A percentile compares a stretch with the other conserved stretches of the same genome.
These are phyloP conservation scores for Kodamaea sagamina DNA, from an alignment of 805 yeast genomes.

Conservation along the genomic window DNA sequence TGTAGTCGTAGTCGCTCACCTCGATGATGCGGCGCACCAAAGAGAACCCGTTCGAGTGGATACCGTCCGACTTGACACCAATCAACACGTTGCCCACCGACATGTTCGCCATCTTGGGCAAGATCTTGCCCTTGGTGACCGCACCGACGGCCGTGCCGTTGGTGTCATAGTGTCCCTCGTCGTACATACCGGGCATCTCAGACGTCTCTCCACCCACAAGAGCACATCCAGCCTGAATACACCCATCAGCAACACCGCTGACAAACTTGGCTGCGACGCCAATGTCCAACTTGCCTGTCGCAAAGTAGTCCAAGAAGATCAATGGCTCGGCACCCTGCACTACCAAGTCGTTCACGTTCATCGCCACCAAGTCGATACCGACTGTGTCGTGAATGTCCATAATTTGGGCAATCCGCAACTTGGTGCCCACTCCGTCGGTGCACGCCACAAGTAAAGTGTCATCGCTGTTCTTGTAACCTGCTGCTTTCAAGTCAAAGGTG, in stretches of 20 bases:
- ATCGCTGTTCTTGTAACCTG: slow-evolving; percentile 74
- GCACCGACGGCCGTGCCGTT: slow-evolving; percentile 99
- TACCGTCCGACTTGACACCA: slow-evolving; percentile 89
- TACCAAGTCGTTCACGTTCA: slow-evolving; percentile 96
- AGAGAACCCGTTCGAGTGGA: slow-evolving; percentile 96
- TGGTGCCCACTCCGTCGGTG: slow-evolving; percentile 99
- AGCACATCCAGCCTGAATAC: slow-evolving; percentile 94
- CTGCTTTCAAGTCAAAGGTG: slow-evolving; percentile 81
- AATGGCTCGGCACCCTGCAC: slow-evolving; percentile 99
- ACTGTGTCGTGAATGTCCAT: slow-evolving; percentile 92
- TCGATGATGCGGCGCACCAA: slow-evolving; percentile 90
- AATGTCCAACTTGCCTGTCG: slow-evolving; percentile 89
- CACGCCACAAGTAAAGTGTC: slow-evolving; percentile 91
- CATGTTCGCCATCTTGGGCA: slow-evolving; percentile 75
- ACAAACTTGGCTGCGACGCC: slow-evolving; percentile 85
- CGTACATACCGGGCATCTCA: slow-evolving; percentile 99
- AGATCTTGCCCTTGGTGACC: slow-evolving; percentile 67
- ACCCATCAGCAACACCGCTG: slow-evolving; percentile 94
- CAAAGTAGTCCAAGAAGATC: slow-evolving; percentile 92
- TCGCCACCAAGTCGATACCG: slow-evolving; percentile 97
- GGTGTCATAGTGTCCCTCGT: slow-evolving; percentile 93
- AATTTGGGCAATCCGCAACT: slow-evolving; percentile 89
- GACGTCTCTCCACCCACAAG: slow-evolving; percentile 98
- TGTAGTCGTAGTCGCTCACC: slow-evolving; percentile 63
- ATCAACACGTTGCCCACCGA: slow-evolving; percentile 75